Percentiles rank a stretch among this genome's conserved stretches.
Evolutionary conservation across 768 basidiomycete species (phyloP).

Genomic region (Trametes meyenii): DNA sequence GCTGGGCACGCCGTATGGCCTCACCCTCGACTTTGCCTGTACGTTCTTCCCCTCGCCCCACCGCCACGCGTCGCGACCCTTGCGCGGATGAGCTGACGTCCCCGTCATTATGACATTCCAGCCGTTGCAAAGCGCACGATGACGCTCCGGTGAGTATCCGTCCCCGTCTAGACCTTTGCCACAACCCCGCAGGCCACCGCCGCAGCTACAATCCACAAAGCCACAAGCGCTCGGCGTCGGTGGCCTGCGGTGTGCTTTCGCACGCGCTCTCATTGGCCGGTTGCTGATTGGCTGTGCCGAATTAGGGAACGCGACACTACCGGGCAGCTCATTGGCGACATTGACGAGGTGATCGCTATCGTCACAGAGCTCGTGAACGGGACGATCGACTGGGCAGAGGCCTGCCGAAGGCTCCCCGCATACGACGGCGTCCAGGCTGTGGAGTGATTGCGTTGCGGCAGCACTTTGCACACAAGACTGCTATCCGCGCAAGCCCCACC

Average conservation of each 20-base stretch:
- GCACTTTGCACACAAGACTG: background rate
- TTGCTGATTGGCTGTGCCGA: conserved; percentile 11
- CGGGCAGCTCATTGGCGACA: conserved; percentile 84
- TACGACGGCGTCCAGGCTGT: conserved; percentile 93
- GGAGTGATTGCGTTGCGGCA: conserved; percentile 17
- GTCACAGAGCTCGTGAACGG: conserved; percentile 81
- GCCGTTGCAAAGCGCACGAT: conserved; percentile 91
- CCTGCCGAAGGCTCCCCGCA: conserved; percentile 65
- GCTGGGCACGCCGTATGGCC: conserved; percentile 94
- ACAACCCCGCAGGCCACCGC: background rate
- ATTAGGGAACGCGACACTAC: conserved; percentile 92
- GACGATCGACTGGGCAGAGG: conserved; percentile 74
- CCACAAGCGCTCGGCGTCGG: background rate
- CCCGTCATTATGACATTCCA: conserved; percentile 36
- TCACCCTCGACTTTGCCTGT: conserved; percentile 96
- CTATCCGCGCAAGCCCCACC: background rate
- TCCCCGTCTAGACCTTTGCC: background rate
- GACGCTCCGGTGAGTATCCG: conserved; percentile 77
- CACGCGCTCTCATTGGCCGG: conserved; percentile 5
- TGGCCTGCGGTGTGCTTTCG: background rate
- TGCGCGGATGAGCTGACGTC: conserved; percentile 5
- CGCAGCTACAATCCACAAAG: background rate
- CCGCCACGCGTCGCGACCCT: conserved; percentile 18
- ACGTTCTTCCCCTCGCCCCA: conserved; percentile 31
- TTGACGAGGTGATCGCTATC: conserved; percentile 86